Evolutionary conservation across 208 protist genomes (phyloP), one percentile per base, ranked within the genome.

Genomic region (Wallacemonas sp.): DNA sequence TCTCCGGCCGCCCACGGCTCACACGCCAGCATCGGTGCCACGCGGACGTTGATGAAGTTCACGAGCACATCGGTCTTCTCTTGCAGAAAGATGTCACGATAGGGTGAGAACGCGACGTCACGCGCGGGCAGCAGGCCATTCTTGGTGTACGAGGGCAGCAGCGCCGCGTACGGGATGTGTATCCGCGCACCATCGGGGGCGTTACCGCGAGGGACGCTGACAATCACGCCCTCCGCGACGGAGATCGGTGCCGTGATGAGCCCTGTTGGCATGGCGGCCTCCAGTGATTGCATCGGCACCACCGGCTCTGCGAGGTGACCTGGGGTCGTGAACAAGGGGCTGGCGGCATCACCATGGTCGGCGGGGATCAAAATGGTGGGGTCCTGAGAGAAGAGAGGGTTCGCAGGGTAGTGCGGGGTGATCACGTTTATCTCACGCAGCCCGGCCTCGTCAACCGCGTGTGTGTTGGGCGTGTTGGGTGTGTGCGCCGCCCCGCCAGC

Each of bases 11-110:
- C 51, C 90, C 86, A 93, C 4, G 90, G 83, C 55, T 70, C 51
- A 56, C 86, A 93, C 12, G 70, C 70, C n/a, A 96, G 64, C 86
- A 96, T 96, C 42, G 84, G 84, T 54, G 66, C 70, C 60, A 96
- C 75, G 54, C 81, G 82, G 11, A 46, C 56, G 15, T 73, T 31
- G 34, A 96, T 46, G 47, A 96, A 94, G 42, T 76, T 71, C 47
- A 72, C 51, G 11, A 89, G 69, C 53, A 96, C 76, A 6, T 88
- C 77, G 34, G 22, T 42, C 75, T 96, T 96, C 47, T 95, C 90
- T 1, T 24, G 41, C 0, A 49, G 24, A 71, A 90, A 95, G 62
- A 93, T 87, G 68, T 95, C 90, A 34, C 75, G 72, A 63, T 95
- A 95, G 21, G 84, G 63, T 14, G 60, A 26, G 58, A 93, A 95